These are phyloP conservation scores for Metschnikowia koreensis DNA, from an alignment of 805 yeast genomes.

Conservation along the genomic window DNA sequence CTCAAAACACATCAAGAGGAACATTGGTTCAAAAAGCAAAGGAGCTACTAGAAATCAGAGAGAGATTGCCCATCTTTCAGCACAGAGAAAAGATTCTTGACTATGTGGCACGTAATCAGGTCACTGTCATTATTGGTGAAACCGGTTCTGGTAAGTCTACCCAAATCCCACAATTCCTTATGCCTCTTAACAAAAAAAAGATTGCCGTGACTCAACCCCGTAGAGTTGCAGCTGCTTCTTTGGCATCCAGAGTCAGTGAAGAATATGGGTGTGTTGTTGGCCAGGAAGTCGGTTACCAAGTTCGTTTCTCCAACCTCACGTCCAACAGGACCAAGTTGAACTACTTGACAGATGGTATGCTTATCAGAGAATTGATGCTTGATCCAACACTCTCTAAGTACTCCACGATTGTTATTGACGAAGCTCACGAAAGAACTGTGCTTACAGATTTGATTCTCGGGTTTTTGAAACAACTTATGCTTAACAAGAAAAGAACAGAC, in stretches of 20 bases:
- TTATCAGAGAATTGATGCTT: constrained; percentile 84
- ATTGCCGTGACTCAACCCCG: constrained; percentile 97
- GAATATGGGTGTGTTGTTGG: constrained; percentile 81
- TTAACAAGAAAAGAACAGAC: constrained; percentile 48
- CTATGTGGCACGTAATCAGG: constrained; percentile 55
- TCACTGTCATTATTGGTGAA: constrained; percentile 86
- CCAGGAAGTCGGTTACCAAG: constrained; percentile 85
- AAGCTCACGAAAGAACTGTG: constrained; percentile 96
- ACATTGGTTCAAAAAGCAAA: constrained; percentile 34
- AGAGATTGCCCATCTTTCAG: constrained; percentile 71
- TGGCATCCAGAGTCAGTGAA: constrained; percentile 89
- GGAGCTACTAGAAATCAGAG: constrained; percentile 50
- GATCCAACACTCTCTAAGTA: constrained; percentile 64
- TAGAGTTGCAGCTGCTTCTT: constrained; percentile 93
- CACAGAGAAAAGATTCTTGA: constrained; percentile 63
- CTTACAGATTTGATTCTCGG: constrained; percentile 89
- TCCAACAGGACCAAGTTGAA: constrained; percentile 63
- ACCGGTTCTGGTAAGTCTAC: constrained; percentile 99
- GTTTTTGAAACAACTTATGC: constrained; percentile 67
- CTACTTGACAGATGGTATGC: constrained; percentile 96
- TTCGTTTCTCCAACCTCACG: constrained; percentile 78
- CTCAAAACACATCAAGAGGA: constrained; percentile 2
- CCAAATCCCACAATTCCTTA: constrained; percentile 90
- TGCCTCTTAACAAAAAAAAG: constrained; percentile 49
- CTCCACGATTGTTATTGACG: constrained; percentile 81